A percentile compares a stretch with the other conserved stretches of the same genome.
These are phyloP conservation scores for Blastocystis sp. DNA, from an alignment of 352 stramenopile genomes.

Conservation along the genomic window DNA sequence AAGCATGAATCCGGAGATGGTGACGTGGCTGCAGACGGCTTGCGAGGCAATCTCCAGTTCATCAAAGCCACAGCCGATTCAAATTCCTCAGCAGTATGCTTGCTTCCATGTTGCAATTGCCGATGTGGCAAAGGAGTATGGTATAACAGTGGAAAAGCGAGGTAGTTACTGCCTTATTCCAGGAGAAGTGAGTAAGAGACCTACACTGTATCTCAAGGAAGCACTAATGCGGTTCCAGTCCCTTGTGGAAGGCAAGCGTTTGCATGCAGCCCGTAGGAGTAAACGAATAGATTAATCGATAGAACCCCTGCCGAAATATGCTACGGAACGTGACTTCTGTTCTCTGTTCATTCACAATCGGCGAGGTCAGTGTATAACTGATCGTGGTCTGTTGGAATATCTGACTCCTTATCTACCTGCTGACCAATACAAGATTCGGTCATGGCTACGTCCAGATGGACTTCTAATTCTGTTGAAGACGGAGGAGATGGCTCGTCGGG, in stretches of 20 bases:
- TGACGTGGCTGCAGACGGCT: conserved; percentile 45
- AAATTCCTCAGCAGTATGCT: conserved; percentile 16
- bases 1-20: conserved; percentile 48
- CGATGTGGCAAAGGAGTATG: conserved; percentile 42
- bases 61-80: background rate
- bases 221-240: conserved; percentile 23
- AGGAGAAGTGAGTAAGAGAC: conserved; percentile 13
- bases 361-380: background rate
- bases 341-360: conserved; percentile 57
- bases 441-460: conserved; percentile 32
- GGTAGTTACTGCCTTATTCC: background rate
- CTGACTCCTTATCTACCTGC: conserved; percentile 33
- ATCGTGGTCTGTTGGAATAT: conserved; percentile 33
- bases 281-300: background rate
- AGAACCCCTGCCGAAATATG: conserved; percentile 57
- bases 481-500: conserved; percentile 37
- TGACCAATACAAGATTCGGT: conserved; percentile 54
- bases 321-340: conserved; percentile 57
- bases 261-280: conserved; percentile 15
- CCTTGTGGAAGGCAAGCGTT: conserved; percentile 10
- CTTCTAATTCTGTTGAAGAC: conserved; percentile 49
- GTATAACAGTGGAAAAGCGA: background rate
- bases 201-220: background rate
- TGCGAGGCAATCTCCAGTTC: conserved; percentile 39
- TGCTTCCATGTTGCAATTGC: background rate